These are phyloP conservation scores for Syncephalastrum contaminatum DNA, from an alignment of 371 early-diverging fungal species.

Conservation along the genomic window DNA sequence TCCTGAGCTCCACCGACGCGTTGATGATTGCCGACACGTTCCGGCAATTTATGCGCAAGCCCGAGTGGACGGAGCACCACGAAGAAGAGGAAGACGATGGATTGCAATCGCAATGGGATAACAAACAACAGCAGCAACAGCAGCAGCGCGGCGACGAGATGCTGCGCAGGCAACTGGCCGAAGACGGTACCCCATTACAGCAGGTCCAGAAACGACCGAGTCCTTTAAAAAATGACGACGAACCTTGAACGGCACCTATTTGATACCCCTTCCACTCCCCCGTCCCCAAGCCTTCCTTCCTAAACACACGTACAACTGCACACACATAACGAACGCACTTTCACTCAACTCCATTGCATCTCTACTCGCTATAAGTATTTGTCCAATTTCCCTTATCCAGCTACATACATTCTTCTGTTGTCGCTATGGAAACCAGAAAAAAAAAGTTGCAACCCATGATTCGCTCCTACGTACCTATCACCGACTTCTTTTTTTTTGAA, in stretches of 20 bases:
- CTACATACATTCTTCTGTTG: no score
- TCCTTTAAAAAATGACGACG: no score
- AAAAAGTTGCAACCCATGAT: neutral
- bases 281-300: no score
- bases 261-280: no score
- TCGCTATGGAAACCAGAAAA: no score
- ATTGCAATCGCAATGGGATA: slow-evolving; percentile 3
- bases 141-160: slow-evolving; percentile 24
- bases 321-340: no score
- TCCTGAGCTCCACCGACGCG: slow-evolving; percentile 48
- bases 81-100: slow-evolving; percentile 25
- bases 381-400: no score
- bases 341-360: no score
- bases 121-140: slow-evolving; percentile 3
- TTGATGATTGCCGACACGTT: slow-evolving; percentile 54
- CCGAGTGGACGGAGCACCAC: slow-evolving; percentile 46
- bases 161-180: slow-evolving; percentile 24
- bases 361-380: no score
- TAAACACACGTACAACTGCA: no score
- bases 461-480: neutral
- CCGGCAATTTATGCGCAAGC: slow-evolving; percentile 52
- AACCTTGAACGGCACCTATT: no score
- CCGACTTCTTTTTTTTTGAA: neutral
- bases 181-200: slow-evolving; percentile 31
- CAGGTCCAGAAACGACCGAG: slow-evolving; percentile 18